Evolutionary conservation across 495 filamentous ascomycete species (phyloP).

Genomic region (Mytilinidion resinicola): DNA sequence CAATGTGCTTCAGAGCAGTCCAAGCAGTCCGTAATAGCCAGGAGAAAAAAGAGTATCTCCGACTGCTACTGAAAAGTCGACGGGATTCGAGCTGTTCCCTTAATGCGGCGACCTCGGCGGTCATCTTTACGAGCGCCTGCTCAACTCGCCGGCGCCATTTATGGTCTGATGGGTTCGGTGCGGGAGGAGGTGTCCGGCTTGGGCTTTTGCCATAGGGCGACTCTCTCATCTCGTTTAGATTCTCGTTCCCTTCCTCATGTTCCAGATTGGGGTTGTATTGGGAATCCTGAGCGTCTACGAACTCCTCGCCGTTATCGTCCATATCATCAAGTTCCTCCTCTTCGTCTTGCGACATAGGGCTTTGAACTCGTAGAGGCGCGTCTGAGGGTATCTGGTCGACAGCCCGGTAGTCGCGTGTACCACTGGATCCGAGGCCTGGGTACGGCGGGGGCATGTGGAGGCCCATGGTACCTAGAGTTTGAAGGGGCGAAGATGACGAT

Average conservation of each 20-base stretch:
- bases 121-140: constrained; percentile 79
- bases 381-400: constrained; percentile 8
- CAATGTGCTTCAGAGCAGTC: constrained; percentile 63
- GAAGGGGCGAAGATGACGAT: constrained; percentile 43
- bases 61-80: constrained; percentile 48
- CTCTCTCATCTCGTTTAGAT: constrained; percentile 3
- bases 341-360: constrained; percentile 75
- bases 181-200: neutral
- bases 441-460: constrained; percentile 21
- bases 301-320: constrained; percentile 34
- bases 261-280: constrained; percentile 31
- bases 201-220: neutral
- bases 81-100: constrained; percentile 80
- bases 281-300: constrained; percentile 39
- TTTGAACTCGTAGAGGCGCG: constrained; percentile 56
- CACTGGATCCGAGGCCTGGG: constrained; percentile 7
- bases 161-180: constrained; percentile 24
- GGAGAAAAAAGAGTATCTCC: constrained; percentile 52
- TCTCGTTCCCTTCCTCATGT: constrained; percentile 14
- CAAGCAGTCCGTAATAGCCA: constrained; percentile 70
- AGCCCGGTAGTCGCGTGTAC: neutral
- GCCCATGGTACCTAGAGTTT: constrained; percentile 24
- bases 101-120: constrained; percentile 87
- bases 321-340: constrained; percentile 51
- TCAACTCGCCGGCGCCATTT: constrained; percentile 82